These are phyloP conservation scores for Cryphonectria naterciae DNA, from an alignment of 2,329 filamentous ascomycete species.

Conservation along the genomic window DNA sequence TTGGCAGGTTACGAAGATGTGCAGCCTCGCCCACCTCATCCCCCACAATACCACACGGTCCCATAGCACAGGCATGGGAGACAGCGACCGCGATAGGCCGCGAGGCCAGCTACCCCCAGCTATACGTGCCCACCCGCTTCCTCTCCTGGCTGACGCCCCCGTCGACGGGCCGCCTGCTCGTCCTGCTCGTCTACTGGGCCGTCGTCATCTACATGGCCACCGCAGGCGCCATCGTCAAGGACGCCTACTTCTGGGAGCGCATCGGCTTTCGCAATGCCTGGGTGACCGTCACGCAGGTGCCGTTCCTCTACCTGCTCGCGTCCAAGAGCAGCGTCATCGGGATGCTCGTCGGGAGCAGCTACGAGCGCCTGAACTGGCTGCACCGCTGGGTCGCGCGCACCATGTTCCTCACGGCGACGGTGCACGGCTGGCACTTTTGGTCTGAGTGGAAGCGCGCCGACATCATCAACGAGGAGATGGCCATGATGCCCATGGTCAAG, in stretches of 20 bases:
- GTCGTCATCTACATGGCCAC: conserved; percentile 63
- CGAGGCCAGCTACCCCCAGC: conserved; percentile 60
- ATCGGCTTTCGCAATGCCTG: conserved; percentile 71
- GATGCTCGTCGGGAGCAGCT: conserved; percentile 63
- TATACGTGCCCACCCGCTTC: conserved; percentile 50
- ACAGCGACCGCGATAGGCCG: conserved; percentile 61
- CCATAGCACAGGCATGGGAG: conserved; percentile 56
- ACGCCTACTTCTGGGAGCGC: conserved; percentile 64
- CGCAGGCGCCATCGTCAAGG: conserved; percentile 51
- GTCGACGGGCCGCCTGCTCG: conserved; percentile 58
- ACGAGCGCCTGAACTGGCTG: conserved; percentile 74
- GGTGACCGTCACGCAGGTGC: conserved; percentile 67
- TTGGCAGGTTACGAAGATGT: conserved; percentile 51
- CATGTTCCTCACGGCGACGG: conserved; percentile 68
- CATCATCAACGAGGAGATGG: conserved; percentile 61
- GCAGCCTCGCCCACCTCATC: conserved; percentile 48
- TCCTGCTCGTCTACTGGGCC: conserved; percentile 61
- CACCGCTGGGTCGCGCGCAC: conserved; percentile 74
- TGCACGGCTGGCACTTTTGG: conserved; percentile 74
- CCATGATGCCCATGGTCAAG: conserved; percentile 66
- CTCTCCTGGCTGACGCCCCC: conserved; percentile 63
- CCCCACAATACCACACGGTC: conserved; percentile 56
- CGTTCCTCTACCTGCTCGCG: conserved; percentile 65
- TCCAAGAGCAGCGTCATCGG: conserved; percentile 65
- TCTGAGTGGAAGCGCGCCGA: conserved; percentile 64